These are phyloP conservation scores for Mycena metata DNA, from an alignment of 768 basidiomycete genomes.

Conservation along the genomic window DNA sequence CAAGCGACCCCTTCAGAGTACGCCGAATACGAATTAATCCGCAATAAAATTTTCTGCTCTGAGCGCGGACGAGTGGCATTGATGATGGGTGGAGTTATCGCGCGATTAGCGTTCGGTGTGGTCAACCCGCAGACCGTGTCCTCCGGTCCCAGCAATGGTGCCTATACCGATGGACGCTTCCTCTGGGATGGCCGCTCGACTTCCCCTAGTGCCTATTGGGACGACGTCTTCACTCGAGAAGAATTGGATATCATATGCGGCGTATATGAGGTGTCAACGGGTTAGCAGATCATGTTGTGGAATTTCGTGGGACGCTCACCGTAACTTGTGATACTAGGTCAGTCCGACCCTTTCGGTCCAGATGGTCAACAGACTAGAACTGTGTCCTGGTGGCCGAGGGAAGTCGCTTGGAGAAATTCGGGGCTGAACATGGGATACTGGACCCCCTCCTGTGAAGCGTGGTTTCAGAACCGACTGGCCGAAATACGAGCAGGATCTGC, in stretches of 20 bases:
- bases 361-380: conserved; percentile 11
- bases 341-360: neutral
- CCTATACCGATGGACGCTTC: neutral
- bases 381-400: conserved; percentile 19
- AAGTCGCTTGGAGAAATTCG: neutral
- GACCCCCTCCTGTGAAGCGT: conserved; percentile 21
- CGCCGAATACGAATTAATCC: conserved; percentile 8
- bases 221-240: conserved; percentile 13
- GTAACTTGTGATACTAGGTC: neutral
- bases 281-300: neutral
- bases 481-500: conserved; percentile 12
- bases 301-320: neutral
- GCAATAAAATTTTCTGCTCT: conserved; percentile 16
- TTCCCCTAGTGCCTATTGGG: conserved; percentile 19
- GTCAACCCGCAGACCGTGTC: conserved; percentile 13
- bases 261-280: conserved; percentile 23
- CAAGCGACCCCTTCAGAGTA: neutral
- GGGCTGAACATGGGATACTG: conserved; percentile 17
- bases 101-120: conserved; percentile 14
- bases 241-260: conserved; percentile 22
- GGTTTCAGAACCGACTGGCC: conserved; percentile 21
- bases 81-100: conserved; percentile 18
- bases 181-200: conserved; percentile 11
- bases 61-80: conserved; percentile 16
- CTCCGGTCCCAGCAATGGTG: conserved; percentile 1